Base-by-base conservation (phyloP, 2,329 filamentous ascomycete species). In the Raffaelea arxii region DNA sequence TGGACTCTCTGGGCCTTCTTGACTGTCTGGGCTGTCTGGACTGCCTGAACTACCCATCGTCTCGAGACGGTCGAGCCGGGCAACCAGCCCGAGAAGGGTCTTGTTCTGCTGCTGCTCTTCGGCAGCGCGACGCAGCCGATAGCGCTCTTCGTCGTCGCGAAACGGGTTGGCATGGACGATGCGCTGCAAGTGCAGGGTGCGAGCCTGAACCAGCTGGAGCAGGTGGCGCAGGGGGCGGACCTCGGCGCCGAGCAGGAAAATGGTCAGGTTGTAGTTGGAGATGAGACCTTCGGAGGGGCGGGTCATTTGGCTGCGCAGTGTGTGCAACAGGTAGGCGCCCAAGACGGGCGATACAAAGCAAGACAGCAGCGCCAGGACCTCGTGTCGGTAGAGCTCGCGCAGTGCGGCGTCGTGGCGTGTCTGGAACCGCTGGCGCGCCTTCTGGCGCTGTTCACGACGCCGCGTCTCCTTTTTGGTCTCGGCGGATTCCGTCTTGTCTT, bases 241-340 rank as follows among this genome's bases (percentile, higher is more conserved):
- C 64, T 97, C 91, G 4, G 91, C 86, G 1, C 85, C 86, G 18
- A 95, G 74, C 3, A 95, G 70, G 62, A 96, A 97, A 44, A 97
- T 86, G 12, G 84, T 89, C 46, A 97, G 72, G 62, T 96, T 96
- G 66, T 91, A 94, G 62, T 95, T 86, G 4, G 88, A 94, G 6
- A 97, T 83, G 11, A 97, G 70, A 2, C 86, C 86, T 61, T 94
- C 89, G 0, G 88, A 89, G 0, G 86, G 86, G 2, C 86, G 75
- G 22, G 85, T 90, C 18, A 97, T 77, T 56, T 91, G 87, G 9
- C 75, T 76, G 43, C 91, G 80, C 49, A 96, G 85, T 19, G 78
- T 70, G 59, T 96, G 90, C 11, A 97, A 71, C 35, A 96, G 69
- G 64, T 84, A 92, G 24, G 90, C 86, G n/a, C 86, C 86, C 4